Evolutionary conservation across 768 basidiomycete species (phyloP), one percentile per base, ranked within the genome.

Genomic region (Lactarius trivialis): DNA sequence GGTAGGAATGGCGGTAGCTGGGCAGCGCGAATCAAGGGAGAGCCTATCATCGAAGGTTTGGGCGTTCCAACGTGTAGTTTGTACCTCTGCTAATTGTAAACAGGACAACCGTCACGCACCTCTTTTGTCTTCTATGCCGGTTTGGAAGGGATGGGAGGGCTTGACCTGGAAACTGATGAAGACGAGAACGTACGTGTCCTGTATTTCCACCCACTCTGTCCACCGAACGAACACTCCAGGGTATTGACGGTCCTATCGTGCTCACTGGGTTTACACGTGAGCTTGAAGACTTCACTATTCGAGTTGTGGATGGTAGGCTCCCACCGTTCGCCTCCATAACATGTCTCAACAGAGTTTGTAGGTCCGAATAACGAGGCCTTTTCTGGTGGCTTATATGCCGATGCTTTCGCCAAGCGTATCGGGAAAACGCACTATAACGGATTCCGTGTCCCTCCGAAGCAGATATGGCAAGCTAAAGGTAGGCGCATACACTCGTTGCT

Each of bases 381-480:
- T 21, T 80, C 76, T 12, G 69, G 71, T 0, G 93, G 90, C 2
- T 73, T 76, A 21, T 82, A 86, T 70, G 77, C 81, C 0, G 73
- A 82, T 45, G 75, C 71, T 3, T 93, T 93, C 70, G 69, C 75
- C 43, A 72, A 84, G 17, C 80, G 82, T 28, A 75, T 87, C 36
- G 90, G 86, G 33, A 89, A 83, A 73, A 87, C 90, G 0, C 84
- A 87, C 57, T 88, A 81, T 68, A 61, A 84, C 0, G 92, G 91
- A 2, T 78, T 82, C 30, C 80, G 81, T 19, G 75, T 88, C 14
- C 76, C 81, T 7, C 71, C 81, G 5, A 89, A 85, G 15, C 77
- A 81, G 24, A 75, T 92, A n/a, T 96, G 93, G 93, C 79, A 85
- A 75, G 91, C 91, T 2, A 90, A 88, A 78, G 88, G 93, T 88